Conservation (phyloP, 805 yeast genomes). For the Tetrapisispora phaffii region DNA sequence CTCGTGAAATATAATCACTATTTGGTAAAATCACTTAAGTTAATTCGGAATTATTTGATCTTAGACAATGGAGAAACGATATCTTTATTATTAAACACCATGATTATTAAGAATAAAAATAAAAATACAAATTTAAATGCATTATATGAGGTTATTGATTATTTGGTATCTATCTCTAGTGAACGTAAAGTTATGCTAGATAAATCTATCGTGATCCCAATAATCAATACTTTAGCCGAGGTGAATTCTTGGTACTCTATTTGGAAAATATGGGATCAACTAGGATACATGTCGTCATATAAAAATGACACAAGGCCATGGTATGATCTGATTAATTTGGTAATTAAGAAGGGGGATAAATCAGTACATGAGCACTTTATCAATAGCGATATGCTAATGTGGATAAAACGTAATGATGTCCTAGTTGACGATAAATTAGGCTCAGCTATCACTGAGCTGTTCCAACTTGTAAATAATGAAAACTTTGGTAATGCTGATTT, state of each 20-base stretch:
- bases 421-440: conserved; percentile 12
- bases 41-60: conserved; percentile 6
- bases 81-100: conserved; percentile 12
- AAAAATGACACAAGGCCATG: conserved; percentile 22
- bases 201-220: conserved; percentile 7
- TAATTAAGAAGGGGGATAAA: conserved; percentile 12
- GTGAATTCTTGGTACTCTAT: conserved; percentile 16
- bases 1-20: conserved; percentile 8
- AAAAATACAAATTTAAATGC: conserved; percentile 9
- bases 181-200: conserved; percentile 3
- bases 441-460: conserved; percentile 10
- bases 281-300: conserved; percentile 5
- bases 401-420: conserved; percentile 19
- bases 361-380: conserved; percentile 11
- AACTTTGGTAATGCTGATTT: background rate
- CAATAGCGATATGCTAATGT: conserved; percentile 18
- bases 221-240: conserved; percentile 14
- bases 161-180: conserved; percentile 3
- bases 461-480: conserved; percentile 1
- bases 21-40: conserved; percentile 7
- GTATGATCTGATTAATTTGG: conserved; percentile 13
- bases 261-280: conserved; percentile 20
- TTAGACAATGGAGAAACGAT: conserved; percentile 14
- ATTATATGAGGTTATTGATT: conserved; percentile 15
- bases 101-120: conserved; percentile 11